Evolutionary conservation across 495 filamentous ascomycete species (phyloP).

Genomic region (Aspergillus wentii): DNA sequence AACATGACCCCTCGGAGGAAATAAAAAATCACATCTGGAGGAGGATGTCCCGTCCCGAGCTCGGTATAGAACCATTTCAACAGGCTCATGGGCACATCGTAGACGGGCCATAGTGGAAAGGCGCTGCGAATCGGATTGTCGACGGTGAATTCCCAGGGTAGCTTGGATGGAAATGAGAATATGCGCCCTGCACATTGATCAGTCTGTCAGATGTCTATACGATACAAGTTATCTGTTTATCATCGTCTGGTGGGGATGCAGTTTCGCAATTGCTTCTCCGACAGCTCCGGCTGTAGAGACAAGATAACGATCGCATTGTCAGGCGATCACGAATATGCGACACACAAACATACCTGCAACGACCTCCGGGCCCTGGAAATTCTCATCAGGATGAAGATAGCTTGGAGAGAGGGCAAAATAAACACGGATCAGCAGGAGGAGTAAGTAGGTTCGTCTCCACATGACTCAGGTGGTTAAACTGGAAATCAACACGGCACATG

Average conservation of each 20-base stretch:
- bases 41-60: slow-evolving; percentile 44
- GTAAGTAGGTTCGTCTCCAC: slow-evolving; percentile 88
- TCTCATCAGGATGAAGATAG: slow-evolving; percentile 97
- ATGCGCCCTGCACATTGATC: slow-evolving; percentile 65
- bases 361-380: slow-evolving; percentile 96
- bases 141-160: slow-evolving; percentile 93
- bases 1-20: slow-evolving; percentile 85
- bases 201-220: too few relatives aligned
- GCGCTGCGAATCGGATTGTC: slow-evolving; percentile 83
- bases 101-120: slow-evolving; percentile 92
- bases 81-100: slow-evolving; percentile 87
- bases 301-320: too few relatives aligned
- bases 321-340: too few relatives aligned
- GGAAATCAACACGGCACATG: too few relatives aligned
- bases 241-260: too few relatives aligned
- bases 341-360: slow-evolving; percentile 88
- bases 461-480: slow-evolving; percentile 41
- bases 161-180: slow-evolving; percentile 77
- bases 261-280: too few relatives aligned
- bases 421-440: slow-evolving; percentile 79
- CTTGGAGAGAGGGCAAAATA: slow-evolving; percentile 93
- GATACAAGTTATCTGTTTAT: too few relatives aligned
- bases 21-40: slow-evolving; percentile 81
- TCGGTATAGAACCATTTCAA: slow-evolving; percentile 81
- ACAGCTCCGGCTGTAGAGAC: too few relatives aligned